Evolutionary conservation across 345 rosid genomes (phyloP).

Genomic region (Hibiscus syriacus): DNA sequence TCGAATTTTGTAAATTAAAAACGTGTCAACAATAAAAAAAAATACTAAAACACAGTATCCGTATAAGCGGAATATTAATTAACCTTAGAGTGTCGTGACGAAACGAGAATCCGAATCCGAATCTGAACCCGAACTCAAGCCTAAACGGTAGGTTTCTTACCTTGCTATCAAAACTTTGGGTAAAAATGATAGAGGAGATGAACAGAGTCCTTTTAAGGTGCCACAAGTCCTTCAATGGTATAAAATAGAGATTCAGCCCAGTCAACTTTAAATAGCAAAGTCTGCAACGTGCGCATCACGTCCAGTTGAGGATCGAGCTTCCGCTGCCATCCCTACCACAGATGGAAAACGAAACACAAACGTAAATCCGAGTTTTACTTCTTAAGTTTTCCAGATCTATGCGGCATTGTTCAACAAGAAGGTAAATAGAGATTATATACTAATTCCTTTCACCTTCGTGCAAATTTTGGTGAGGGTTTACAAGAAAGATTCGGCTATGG

Average conservation of each 20-base stretch:
- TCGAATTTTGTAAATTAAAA: no score
- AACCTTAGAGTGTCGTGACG: not conserved
- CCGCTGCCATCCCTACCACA: conserved; percentile 88
- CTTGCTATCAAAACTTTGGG: not conserved
- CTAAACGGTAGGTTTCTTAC: not conserved
- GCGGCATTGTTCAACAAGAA: not conserved
- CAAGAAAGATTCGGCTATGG: no score
- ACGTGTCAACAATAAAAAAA: not conserved
- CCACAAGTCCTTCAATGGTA: conserved; percentile 94
- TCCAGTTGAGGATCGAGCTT: conserved; percentile 87
- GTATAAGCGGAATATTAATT: not conserved
- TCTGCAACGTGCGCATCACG: conserved; percentile 85
- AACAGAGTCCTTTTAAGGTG: conserved; percentile 40
- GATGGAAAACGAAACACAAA: not conserved
- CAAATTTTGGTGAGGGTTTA: not conserved
- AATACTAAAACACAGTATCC: not conserved
- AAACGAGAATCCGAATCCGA: not conserved
- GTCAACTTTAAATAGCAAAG: conserved; percentile 74
- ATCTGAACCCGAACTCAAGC: not conserved
- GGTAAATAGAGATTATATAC: not conserved
- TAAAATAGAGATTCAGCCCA: conserved; percentile 96
- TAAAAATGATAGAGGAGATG: not conserved
- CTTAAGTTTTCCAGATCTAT: not conserved
- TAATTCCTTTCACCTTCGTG: not conserved
- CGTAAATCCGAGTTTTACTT: not conserved